phyloP scores from a whole-genome alignment of 2,329 filamentous ascomycete species.

The Penicillium psychrosexuale region DNA sequence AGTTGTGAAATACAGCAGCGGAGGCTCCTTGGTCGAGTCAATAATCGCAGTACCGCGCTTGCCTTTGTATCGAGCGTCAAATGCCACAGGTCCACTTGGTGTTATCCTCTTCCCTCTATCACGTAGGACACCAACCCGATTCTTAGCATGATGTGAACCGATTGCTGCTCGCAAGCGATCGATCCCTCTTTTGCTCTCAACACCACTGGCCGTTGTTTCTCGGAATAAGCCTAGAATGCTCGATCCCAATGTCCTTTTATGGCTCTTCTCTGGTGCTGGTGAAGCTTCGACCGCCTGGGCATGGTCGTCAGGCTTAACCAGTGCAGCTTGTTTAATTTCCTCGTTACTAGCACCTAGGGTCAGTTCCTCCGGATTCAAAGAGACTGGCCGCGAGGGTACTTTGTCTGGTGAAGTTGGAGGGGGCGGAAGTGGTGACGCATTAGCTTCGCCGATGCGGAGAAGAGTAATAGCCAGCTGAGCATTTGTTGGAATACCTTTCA shows the following conservation, averaged over 20 bases:
- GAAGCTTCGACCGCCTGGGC: not conserved
- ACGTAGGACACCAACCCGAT: slow-evolving; percentile 68
- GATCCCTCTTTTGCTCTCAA: slow-evolving; percentile 68
- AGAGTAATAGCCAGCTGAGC: slow-evolving; percentile 79
- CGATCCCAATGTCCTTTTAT: slow-evolving; percentile 40
- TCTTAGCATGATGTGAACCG: slow-evolving; percentile 60
- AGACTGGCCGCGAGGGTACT: slow-evolving; percentile 51
- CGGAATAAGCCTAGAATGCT: slow-evolving; percentile 65
- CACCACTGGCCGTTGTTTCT: slow-evolving; percentile 64
- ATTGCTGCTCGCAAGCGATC: slow-evolving; percentile 67
- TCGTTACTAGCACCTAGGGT: slow-evolving; percentile 60
- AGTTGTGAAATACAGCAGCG: slow-evolving; percentile 58
- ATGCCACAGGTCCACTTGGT: slow-evolving; percentile 65
- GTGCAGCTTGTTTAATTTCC: slow-evolving; percentile 65
- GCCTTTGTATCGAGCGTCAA: slow-evolving; percentile 66
- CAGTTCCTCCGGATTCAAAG: slow-evolving; percentile 53
- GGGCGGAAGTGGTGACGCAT: slow-evolving; percentile 72
- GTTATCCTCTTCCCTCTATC: slow-evolving; percentile 39
- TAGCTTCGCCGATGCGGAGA: slow-evolving; percentile 75
- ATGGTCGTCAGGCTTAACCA: slow-evolving; percentile 49
- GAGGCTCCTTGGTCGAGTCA: slow-evolving; percentile 32
- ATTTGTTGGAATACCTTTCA: slow-evolving; percentile 82
- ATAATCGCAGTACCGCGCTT: slow-evolving; percentile 70
- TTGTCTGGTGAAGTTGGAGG: slow-evolving; percentile 48
- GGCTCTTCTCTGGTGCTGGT: slow-evolving; percentile 2